A percentile compares a stretch with the other conserved stretches of the same genome.
These are phyloP conservation scores for Aspergillus floridensis DNA, from an alignment of 2,329 filamentous ascomycete species.

Conservation along the genomic window DNA sequence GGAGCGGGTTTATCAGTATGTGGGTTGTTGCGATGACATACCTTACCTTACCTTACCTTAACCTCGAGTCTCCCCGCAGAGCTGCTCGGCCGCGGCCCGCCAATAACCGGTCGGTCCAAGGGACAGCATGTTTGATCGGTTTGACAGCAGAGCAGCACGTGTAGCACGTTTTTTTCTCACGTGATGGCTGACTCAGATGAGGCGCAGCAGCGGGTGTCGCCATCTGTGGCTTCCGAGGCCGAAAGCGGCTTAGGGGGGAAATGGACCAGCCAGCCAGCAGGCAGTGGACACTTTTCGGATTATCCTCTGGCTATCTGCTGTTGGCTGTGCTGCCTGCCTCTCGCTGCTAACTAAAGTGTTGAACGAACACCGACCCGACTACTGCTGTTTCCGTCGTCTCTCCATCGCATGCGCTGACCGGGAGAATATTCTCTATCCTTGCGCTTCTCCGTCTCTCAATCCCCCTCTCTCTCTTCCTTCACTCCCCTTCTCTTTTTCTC, in stretches of 20 bases:
- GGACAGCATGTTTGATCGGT: neutral
- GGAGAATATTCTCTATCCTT: neutral
- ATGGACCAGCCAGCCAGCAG: constrained; percentile 7
- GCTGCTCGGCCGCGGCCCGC: neutral
- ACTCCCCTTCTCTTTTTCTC: neutral
- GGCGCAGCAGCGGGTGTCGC: constrained; percentile 11
- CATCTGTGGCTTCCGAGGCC: constrained; percentile 19
- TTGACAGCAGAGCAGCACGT: neutral
- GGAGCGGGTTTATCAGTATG: neutral
- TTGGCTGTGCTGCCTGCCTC: neutral
- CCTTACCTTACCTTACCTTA: neutral
- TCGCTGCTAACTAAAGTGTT: neutral
- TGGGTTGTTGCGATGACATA: neutral
- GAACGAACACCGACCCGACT: neutral
- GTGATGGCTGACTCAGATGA: constrained; percentile 13
- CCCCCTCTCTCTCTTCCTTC: neutral
- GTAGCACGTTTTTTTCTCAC: too few species aligned
- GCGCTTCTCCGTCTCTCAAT: neutral
- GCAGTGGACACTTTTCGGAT: constrained; percentile 34
- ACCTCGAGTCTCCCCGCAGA: constrained; percentile 2
- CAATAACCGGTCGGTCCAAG: neutral
- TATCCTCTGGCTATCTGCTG: neutral
- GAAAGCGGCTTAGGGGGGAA: constrained; percentile 15
- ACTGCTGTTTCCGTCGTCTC: constrained; percentile 3
- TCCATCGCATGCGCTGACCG: neutral